Base-by-base conservation (phyloP, 176 grass and related monocot species). In the Thalia dealbata region DNA sequence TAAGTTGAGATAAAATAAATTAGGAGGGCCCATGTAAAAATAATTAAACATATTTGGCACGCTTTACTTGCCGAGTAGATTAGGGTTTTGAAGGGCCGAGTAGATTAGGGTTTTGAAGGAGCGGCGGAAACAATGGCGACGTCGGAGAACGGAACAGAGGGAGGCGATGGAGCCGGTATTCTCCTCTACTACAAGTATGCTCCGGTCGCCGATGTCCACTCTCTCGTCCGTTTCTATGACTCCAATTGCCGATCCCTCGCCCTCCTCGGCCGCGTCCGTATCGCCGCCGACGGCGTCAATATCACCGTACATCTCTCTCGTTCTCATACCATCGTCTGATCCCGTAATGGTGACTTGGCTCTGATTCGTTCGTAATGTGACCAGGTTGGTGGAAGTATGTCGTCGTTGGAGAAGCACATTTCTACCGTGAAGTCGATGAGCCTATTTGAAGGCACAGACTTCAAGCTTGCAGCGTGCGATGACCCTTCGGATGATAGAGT, bases 151-250 rank as follows among this genome's bases (percentile, higher is more conserved):
- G 22, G 7, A 32, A 54, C 25, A 6, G 41, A 43, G 73, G 41
- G 41, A n/a, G 50, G 27, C 19, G 16, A 61, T n/a, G 52, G 35
- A 14, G 67, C 87, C n/a, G 89, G 93, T 10, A 87, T 97, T 78
- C 89, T 97, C 42, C 93, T 97, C 7, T 97, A 97, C 70, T 97
- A 97, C 83, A 92, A 84, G 82, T 97, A 92, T 78, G 81, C 76
- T 14, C 62, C 81, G 68, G 80, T 97, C 55, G 79, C 87, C 13
- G 89, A 97, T 59, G 27, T 86, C 28, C 56, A 81, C 28, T 78
- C 73, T n/a, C 84, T 87, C 30, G 82, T 84, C 12, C 79, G 76
- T 52, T 91, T 91, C 81, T 97, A 90, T 76, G 76, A 88, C 66
- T 64, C 70, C 66, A 76, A 71, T 73, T 97, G 87, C 71, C 27